These are phyloP conservation scores for Didymella arachidicola DNA, from an alignment of 2,329 filamentous ascomycete genomes.

Conservation along the genomic window DNA sequence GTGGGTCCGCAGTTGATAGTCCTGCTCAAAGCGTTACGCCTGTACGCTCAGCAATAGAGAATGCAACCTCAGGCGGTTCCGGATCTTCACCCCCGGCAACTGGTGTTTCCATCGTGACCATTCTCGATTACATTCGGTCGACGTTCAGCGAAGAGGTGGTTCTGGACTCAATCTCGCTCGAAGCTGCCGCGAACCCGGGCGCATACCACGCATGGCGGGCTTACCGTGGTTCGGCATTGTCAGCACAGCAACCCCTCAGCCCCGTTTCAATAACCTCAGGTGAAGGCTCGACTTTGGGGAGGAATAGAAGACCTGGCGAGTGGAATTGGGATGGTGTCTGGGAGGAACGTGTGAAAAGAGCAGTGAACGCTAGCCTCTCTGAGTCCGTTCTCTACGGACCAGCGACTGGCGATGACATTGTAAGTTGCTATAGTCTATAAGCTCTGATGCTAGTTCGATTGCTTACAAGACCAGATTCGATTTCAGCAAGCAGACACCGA, in stretches of 20 bases:
- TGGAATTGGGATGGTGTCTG: constrained; percentile 99
- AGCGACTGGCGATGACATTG: constrained; percentile 72
- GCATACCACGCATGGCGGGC: constrained; percentile 95
- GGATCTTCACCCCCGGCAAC: constrained; percentile 13
- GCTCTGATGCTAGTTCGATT: background rate
- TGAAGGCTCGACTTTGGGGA: constrained; percentile 48
- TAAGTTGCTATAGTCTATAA: constrained; percentile 49
- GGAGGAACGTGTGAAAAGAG: constrained; percentile 85
- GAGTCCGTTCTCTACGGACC: constrained; percentile 81
- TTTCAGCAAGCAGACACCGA: constrained; percentile 49
- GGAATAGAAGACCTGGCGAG: constrained; percentile 73
- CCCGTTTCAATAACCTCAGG: constrained; percentile 30
- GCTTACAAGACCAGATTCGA: constrained; percentile 41
- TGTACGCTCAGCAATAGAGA: constrained; percentile 19
- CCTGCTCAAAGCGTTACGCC: constrained; percentile 31
- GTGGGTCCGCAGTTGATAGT: constrained; percentile 38
- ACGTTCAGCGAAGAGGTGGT: constrained; percentile 80
- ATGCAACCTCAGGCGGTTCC: constrained; percentile 20
- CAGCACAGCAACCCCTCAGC: constrained; percentile 37
- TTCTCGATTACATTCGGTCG: constrained; percentile 82
- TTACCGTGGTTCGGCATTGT: constrained; percentile 62
- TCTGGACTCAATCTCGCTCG: constrained; percentile 79
- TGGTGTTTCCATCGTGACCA: constrained; percentile 55
- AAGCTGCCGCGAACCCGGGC: constrained; percentile 85
- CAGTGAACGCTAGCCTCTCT: constrained; percentile 77